Percentiles rank a stretch among this genome's conserved stretches.
Conservation (phyloP, 2,329 filamentous ascomycete genomes). For the Arthrocladium fulminans region DNA sequence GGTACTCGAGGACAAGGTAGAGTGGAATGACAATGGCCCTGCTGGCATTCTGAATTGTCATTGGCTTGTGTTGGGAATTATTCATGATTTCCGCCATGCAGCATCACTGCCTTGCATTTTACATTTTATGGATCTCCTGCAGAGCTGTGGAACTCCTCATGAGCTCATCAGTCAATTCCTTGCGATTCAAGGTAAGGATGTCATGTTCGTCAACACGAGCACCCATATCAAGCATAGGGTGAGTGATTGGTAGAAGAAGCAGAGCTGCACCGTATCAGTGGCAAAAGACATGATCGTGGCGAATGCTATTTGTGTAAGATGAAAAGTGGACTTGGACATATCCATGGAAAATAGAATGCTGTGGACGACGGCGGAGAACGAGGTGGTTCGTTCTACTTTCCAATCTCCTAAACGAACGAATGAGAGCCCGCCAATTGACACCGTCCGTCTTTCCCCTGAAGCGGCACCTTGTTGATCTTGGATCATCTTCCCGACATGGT, state of each 20-base stretch:
- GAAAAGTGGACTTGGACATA: background rate
- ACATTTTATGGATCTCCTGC: background rate
- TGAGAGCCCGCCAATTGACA: too few relatives aligned
- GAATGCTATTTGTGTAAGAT: background rate
- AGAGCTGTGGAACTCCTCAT: too few relatives aligned
- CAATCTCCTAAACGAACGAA: background rate
- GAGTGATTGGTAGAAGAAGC: background rate
- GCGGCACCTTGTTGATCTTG: slow-evolving; percentile 11
- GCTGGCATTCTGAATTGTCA: too few relatives aligned
- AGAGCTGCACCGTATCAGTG: background rate
- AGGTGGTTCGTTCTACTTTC: background rate
- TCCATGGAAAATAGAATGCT: background rate
- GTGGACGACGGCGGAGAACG: too few relatives aligned
- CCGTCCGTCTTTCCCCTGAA: background rate
- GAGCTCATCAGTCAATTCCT: too few relatives aligned
- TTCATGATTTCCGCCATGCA: background rate
- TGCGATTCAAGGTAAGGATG: too few relatives aligned
- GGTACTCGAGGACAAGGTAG: background rate
- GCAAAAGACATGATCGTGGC: slow-evolving; percentile 4
- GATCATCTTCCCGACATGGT: slow-evolving; percentile 13
- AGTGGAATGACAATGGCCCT: too few relatives aligned
- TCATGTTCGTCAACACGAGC: background rate
- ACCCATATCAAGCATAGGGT: background rate
- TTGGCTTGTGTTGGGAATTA: background rate
- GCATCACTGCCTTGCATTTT: background rate